Conservation (phyloP, 208 protist genomes). For the Trypanosoma vivax region DNA sequence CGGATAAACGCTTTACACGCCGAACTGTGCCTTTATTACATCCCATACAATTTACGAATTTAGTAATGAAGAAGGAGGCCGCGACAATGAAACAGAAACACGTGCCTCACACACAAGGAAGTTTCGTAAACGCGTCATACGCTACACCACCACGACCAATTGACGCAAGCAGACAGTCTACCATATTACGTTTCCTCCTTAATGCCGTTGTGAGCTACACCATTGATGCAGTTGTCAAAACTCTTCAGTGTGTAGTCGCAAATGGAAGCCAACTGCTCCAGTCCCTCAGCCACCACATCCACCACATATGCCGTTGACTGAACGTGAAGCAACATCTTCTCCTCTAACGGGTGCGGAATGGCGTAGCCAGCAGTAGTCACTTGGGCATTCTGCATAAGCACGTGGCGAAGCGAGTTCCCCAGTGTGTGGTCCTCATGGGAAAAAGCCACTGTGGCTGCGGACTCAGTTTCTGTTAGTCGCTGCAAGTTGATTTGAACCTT, state of each 20-base stretch:
- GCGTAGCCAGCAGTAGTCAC: conserved; percentile 87
- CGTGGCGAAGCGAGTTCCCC: conserved; percentile 88
- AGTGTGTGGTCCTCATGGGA: conserved; percentile 91
- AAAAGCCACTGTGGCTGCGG: conserved; percentile 73
- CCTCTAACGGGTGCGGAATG: conserved; percentile 92
- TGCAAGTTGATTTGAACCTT: conserved; percentile 86
- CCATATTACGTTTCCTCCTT: no score
- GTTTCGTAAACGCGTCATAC: conserved; percentile 1
- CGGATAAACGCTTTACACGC: no score
- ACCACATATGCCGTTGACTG: conserved; percentile 86
- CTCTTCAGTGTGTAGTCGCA: conserved; percentile 70
- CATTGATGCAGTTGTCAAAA: conserved; percentile 68
- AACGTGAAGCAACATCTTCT: conserved; percentile 91
- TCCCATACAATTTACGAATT: no score
- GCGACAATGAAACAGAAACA: no score
- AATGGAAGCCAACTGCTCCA: conserved; percentile 73
- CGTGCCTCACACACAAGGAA: no score
- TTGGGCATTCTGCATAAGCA: conserved; percentile 88
- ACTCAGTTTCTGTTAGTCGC: conserved; percentile 69
- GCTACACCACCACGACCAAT: no score
- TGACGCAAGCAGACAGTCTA: no score
- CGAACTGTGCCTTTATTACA: no score
- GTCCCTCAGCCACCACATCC: conserved; percentile 66
- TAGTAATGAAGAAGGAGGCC: no score
- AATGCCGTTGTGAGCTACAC: conserved; percentile 1